Evolutionary conservation across 805 yeast species (phyloP).

Genomic region (Saccharomycopsis capsularis): DNA sequence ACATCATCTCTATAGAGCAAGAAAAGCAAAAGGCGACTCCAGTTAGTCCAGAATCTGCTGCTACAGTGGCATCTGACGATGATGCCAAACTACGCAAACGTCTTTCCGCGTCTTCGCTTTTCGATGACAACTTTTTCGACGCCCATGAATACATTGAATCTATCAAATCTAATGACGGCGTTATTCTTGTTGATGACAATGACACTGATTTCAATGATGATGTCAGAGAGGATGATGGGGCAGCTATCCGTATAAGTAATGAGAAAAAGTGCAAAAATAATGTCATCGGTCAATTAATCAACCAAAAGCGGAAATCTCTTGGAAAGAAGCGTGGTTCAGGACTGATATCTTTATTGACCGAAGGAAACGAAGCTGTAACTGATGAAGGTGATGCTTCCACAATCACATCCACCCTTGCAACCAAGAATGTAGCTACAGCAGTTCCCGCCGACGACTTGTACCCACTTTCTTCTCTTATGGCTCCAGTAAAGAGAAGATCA

Average conservation of each 20-base stretch:
- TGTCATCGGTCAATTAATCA: constrained; percentile 14
- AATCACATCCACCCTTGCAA: constrained; percentile 22
- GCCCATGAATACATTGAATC: constrained; percentile 59
- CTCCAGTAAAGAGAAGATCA: constrained; percentile 43
- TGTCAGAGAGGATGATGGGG: constrained; percentile 22
- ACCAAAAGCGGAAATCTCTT: constrained; percentile 4
- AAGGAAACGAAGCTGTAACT: constrained; percentile 22
- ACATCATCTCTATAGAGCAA: not conserved
- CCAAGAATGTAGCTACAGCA: not conserved
- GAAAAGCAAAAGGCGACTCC: not conserved
- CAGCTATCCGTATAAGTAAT: constrained; percentile 11
- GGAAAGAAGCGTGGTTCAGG: not conserved
- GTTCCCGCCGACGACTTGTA: constrained; percentile 32
- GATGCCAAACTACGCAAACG: not conserved
- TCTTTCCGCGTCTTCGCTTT: constrained; percentile 23
- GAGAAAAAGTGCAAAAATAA: constrained; percentile 14
- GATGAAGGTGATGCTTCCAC: constrained; percentile 21
- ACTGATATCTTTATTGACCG: not conserved
- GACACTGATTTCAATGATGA: constrained; percentile 29
- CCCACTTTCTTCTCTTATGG: constrained; percentile 49
- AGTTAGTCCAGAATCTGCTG: not conserved
- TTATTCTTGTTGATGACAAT: constrained; percentile 42
- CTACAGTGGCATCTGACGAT: not conserved
- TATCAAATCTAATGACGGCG: constrained; percentile 36
- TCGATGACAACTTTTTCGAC: constrained; percentile 55